Base-by-base conservation (phyloP, 108 stramenopile species). In the Cylindrotheca closterium region DNA sequence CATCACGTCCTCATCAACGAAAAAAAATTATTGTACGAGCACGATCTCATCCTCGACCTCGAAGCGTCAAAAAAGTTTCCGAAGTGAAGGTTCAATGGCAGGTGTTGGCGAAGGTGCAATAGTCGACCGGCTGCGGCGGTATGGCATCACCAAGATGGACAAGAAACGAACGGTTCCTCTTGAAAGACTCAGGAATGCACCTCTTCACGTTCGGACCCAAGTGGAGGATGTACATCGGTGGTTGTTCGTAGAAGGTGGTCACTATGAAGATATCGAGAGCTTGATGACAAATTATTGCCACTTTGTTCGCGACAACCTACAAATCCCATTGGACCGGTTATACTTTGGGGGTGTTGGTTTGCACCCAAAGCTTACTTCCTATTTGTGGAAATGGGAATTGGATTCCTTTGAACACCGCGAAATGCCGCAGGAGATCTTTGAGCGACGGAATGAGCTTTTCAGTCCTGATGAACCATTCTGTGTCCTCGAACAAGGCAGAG, bases 301-400 rank as follows among this genome's bases (percentile, higher is more conserved):
- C 8, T 54, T 50, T 37, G 33, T 60, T 37, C 29, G 68, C 1
- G 33, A 53, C 0, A 21, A 64, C n/a, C 46, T 65, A 32, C 63
- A 50, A 1, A 45, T 73, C 5, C 71, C 71, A 2, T 26, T 73
- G 1, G 71, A 73, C 28, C 71, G 71, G 3, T 28, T 73, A 47
- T 65, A 34, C 4, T 45, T 46, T 31, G 63, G 55, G 17, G 71
- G 62, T 17, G 25, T 73, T 2, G 64, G 53, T 1, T 47, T 73
- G 15, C 71, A 57, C 31, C 71, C 71, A 0, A 54, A 65, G 24
- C 30, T 63, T 18, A 51, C 57, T 28, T 63, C 63, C 1, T 50
- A 64, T 19, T 8, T 65, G 1, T 64, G 63, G 47, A 65, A 73
- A 26, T 73, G 63, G 71, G 63, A 64, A 51, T 51, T 51, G 7